Percentiles rank a stretch among this genome's conserved stretches.
Conservation (phyloP, 345 rosid species). For the Eutrema yunnanense region DNA sequence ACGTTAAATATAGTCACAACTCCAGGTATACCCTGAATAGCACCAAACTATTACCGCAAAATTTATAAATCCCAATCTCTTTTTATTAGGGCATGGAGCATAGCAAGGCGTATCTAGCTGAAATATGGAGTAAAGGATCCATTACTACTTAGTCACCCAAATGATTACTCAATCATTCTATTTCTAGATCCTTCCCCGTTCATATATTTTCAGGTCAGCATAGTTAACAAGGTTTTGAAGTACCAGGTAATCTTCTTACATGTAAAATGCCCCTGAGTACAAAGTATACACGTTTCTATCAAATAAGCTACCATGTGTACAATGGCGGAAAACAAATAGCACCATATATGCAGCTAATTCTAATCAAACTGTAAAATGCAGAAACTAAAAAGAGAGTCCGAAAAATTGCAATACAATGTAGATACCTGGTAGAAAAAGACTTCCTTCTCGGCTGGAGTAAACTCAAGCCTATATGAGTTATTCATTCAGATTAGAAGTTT, state of each 20-base stretch:
- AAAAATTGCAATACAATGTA: background rate
- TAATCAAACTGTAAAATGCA: conserved; percentile 1
- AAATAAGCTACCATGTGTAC: background rate
- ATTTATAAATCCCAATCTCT: background rate
- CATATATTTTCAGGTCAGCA: background rate
- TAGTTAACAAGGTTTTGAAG: background rate
- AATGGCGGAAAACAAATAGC: background rate
- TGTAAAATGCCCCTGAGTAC: background rate
- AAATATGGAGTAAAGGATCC: background rate
- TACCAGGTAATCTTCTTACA: background rate
- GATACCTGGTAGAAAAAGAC: conserved; percentile 74
- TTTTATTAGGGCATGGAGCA: background rate
- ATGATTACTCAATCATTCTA: conserved; percentile 3
- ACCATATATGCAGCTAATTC: background rate
- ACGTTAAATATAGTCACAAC: background rate
- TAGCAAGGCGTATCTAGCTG: conserved; percentile 6
- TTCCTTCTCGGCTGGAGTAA: conserved; percentile 74
- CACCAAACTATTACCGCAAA: background rate
- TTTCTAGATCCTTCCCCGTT: conserved; percentile 3
- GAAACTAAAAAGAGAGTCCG: background rate
- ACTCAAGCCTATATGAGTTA: conserved; percentile 69
- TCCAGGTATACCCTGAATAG: background rate
- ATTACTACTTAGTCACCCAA: conserved; percentile 9
- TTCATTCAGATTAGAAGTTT: conserved; percentile 12
- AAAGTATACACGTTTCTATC: background rate